These are phyloP conservation scores for Pseudogymnoascus sp. DNA, from an alignment of 2,329 filamentous ascomycete genomes.

Conservation along the genomic window DNA sequence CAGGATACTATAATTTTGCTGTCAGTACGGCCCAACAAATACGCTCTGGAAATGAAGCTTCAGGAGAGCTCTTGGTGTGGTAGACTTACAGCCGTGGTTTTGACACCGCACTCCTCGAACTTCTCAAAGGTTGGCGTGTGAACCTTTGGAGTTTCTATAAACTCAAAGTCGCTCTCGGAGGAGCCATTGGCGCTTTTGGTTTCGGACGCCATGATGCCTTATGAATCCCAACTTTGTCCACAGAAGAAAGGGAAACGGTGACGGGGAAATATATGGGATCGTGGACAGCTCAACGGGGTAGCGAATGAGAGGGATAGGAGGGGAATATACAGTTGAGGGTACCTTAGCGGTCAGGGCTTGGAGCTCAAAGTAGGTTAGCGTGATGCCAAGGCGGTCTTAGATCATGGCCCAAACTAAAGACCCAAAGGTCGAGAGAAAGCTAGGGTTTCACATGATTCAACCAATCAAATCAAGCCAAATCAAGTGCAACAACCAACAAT, in stretches of 20 bases:
- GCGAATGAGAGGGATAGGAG: conserved; percentile 1
- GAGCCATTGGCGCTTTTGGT: conserved; percentile 41
- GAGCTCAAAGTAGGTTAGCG: neutral
- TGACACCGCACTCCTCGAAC: conserved; percentile 48
- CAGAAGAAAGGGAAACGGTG: neutral
- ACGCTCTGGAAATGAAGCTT: conserved; percentile 11
- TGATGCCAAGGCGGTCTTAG: neutral
- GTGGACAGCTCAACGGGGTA: conserved; percentile 13
- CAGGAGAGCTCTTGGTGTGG: conserved; percentile 18
- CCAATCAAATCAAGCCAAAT: neutral
- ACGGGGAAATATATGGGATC: conserved; percentile 8
- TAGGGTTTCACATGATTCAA: neutral
- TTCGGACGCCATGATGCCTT: conserved; percentile 40
- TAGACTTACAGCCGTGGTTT: conserved; percentile 44
- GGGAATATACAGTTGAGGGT: conserved; percentile 1
- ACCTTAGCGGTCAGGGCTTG: conserved; percentile 8
- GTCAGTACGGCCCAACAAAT: conserved; percentile 10
- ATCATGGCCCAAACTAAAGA: neutral
- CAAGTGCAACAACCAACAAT: neutral
- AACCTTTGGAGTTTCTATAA: conserved; percentile 51
- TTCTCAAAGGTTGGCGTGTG: conserved; percentile 43
- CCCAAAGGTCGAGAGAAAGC: neutral
- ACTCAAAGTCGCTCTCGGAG: conserved; percentile 55
- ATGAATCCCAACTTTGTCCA: neutral
- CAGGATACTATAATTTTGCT: conserved; percentile 54